Evolutionary conservation across 345 rosid genomes (phyloP).

Genomic region (Rhizophora apiculata): DNA sequence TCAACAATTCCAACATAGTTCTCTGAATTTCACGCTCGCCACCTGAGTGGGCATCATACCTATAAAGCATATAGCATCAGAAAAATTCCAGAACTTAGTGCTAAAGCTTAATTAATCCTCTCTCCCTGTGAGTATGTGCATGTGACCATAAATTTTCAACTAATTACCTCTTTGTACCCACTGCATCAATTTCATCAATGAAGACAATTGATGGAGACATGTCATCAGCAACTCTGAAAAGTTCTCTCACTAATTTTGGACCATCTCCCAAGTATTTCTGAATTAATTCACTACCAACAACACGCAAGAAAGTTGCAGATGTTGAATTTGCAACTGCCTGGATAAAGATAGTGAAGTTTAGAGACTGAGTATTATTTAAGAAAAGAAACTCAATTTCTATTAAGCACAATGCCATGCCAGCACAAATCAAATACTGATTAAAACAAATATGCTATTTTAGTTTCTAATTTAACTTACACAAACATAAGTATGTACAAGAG

Average conservation of each 20-base stretch:
- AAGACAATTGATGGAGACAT: slow-evolving; percentile 92
- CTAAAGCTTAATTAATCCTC: background rate
- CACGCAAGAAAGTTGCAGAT: slow-evolving; percentile 95
- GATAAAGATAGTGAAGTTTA: slow-evolving; percentile 13
- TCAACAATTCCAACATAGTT: slow-evolving; percentile 94
- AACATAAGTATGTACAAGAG: too few relatives aligned
- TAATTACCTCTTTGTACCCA: slow-evolving; percentile 91
- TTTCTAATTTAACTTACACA: background rate
- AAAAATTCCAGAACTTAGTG: background rate
- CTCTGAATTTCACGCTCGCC: slow-evolving; percentile 99
- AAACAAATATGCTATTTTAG: background rate
- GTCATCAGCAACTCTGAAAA: slow-evolving; percentile 95
- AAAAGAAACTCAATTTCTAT: background rate
- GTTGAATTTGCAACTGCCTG: slow-evolving; percentile 99
- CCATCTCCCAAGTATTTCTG: slow-evolving; percentile 99
- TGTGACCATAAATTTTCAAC: background rate
- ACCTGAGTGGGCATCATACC: slow-evolving; percentile 97
- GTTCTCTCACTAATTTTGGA: slow-evolving; percentile 95
- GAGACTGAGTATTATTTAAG: background rate
- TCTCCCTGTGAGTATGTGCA: too few relatives aligned
- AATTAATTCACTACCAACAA: slow-evolving; percentile 95
- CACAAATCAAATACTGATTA: background rate
- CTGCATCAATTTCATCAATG: slow-evolving; percentile 97
- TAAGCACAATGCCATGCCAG: background rate
- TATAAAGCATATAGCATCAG: slow-evolving; percentile 12